Base-by-base conservation (phyloP, 2,329 filamentous ascomycete genomes). In the Apiospora koreana region DNA sequence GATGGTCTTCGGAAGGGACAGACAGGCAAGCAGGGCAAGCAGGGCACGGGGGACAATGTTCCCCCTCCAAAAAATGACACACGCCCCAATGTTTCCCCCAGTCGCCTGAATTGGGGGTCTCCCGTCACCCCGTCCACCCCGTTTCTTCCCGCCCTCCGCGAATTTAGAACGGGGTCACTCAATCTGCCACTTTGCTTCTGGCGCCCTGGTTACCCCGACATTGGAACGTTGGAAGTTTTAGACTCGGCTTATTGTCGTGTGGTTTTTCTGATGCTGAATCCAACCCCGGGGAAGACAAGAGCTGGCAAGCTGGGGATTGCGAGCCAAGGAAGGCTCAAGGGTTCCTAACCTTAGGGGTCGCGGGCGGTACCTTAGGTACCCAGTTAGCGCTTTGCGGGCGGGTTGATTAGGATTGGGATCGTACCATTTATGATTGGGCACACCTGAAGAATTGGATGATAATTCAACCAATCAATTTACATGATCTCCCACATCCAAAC, bases 401-500 rank as follows among this genome's bases (percentile, higher is more conserved):
- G 50, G 54, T 38, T 35, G 54, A n/a, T n/a, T 31, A 62, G 31
- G 31, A 62, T 12, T 62, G 14, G 2, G 3, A 62, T 62, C 54
- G 54, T 38, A 38, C 31, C 54, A 62, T 38, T 62, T 62, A 6
- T 38, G 28, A 62, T 62, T 62, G 54, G 54, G 31, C 31, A n/a
- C 31, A n/a, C 21, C 28, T 9, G 50, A 62, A 6, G 18, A 62
- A 38, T 62, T 62, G 54, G 54, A 58, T 28, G 50, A 58, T 16
- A 9, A 21, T 9, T 58, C 28, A 38, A 31, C 54, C 54, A 62
- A 62, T 62, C 54, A 62, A 38, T 62, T 62, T 38, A 62, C 54
- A 62, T 38, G 54, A 38, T 62, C 54, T 38, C 54, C 54, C 18
- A 12, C 38, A 62, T 62, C 54, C 54, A 62, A 62, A 62, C 54